These are phyloP conservation scores for Beta lomatogona DNA, from an alignment of 179 eudicot genomes.

Conservation along the genomic window DNA sequence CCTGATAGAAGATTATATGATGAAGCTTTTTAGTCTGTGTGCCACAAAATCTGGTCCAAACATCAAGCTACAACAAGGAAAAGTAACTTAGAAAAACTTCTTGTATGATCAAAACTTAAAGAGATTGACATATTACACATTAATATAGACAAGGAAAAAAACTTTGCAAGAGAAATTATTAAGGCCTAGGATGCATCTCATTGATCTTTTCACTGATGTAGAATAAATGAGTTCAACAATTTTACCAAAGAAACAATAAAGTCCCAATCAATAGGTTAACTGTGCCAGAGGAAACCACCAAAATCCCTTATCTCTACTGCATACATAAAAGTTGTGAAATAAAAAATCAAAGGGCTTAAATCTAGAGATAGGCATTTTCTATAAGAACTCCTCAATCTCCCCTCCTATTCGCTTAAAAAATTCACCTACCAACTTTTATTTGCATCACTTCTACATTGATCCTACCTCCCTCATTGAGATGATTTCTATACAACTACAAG, in stretches of 20 bases:
- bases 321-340: no score
- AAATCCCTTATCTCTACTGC: no score
- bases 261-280: no score
- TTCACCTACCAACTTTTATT: background rate
- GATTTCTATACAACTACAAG: background rate
- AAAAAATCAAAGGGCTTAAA: no score
- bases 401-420: background rate
- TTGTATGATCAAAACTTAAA: background rate
- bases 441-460: background rate
- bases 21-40: constrained; percentile 81
- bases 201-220: no score
- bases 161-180: background rate
- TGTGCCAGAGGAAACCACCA: no score
- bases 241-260: no score
- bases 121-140: background rate
- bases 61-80: constrained; percentile 64
- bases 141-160: background rate
- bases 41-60: constrained; percentile 93
- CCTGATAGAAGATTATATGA: constrained; percentile 70
- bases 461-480: background rate
- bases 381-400: no score
- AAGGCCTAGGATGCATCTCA: no score
- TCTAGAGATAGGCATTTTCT: background rate
- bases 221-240: no score
- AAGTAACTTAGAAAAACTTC: constrained; percentile 12